Evolutionary conservation across 371 early-diverging fungal species (phyloP).

Genomic region (Mucor indicus): DNA sequence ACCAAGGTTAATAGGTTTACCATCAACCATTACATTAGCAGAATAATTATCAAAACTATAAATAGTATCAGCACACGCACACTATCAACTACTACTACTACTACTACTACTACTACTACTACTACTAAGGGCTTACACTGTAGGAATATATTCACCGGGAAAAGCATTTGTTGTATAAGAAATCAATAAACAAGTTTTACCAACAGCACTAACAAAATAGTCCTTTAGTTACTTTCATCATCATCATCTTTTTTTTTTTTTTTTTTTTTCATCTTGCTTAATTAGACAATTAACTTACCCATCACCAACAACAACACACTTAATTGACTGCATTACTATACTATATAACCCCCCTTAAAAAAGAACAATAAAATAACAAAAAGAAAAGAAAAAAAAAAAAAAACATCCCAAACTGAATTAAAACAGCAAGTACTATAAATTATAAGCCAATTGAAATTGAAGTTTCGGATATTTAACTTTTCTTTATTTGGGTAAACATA

Average conservation of each 20-base stretch:
- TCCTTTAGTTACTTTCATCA: not conserved
- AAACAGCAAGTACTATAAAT: too few relatives aligned
- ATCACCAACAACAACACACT: conserved; percentile 98
- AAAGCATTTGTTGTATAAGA: conserved; percentile 97
- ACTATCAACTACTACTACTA: too few relatives aligned
- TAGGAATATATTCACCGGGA: conserved; percentile 97
- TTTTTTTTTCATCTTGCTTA: not conserved
- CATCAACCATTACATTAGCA: conserved; percentile 93
- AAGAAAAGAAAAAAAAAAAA: too few relatives aligned
- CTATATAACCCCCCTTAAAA: too few relatives aligned
- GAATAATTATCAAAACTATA: conserved; percentile 94
- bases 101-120: not conserved
- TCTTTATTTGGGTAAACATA: too few relatives aligned
- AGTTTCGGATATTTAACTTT: too few relatives aligned
- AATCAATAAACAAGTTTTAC: conserved; percentile 95
- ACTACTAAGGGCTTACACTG: conserved; percentile 72
- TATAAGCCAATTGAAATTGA: too few relatives aligned
- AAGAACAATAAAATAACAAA: too few relatives aligned
- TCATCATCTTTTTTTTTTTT: not conserved
- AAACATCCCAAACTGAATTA: too few relatives aligned
- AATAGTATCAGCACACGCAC: too few relatives aligned
- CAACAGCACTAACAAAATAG: conserved; percentile 69
- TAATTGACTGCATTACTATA: conserved; percentile 86
- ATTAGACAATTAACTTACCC: conserved; percentile 60
- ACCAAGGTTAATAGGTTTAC: conserved; percentile 91